Conservation (phyloP, 176 grass and related monocot genomes). For the Phoenix dactylifera region DNA sequence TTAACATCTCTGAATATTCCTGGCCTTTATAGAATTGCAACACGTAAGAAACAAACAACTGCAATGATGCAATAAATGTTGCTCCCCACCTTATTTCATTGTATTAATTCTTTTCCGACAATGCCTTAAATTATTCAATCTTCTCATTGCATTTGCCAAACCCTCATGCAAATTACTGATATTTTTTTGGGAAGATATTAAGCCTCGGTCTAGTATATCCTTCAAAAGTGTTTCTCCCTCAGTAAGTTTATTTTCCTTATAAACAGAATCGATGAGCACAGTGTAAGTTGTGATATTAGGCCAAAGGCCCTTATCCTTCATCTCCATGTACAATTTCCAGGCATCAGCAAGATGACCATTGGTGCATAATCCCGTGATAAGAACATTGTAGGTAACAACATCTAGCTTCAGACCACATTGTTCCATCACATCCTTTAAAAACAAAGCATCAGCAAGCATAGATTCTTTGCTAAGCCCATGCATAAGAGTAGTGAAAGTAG, state of each 20-base stretch:
- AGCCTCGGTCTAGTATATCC: conserved; percentile 55
- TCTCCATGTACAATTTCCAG: conserved; percentile 62
- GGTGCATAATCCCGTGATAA: conserved; percentile 72
- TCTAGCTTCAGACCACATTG: conserved; percentile 51
- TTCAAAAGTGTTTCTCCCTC: conserved; percentile 46
- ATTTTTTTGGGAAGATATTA: conserved; percentile 39
- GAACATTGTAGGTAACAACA: conserved; percentile 76
- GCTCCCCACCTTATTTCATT: too few species aligned
- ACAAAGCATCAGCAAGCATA: conserved; percentile 63
- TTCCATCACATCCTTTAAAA: conserved; percentile 64
- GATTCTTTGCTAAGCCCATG: conserved; percentile 72
- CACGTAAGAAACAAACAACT: too few species aligned
- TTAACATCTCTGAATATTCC: too few species aligned
- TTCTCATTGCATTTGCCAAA: conserved; percentile 46
- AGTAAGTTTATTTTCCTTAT: conserved; percentile 27
- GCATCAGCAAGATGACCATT: conserved; percentile 42
- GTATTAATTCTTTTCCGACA: conserved; percentile 19
- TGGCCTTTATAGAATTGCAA: too few species aligned
- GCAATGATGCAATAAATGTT: too few species aligned
- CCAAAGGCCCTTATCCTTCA: conserved; percentile 52
- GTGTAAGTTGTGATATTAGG: conserved; percentile 70
- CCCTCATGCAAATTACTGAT: conserved; percentile 30
- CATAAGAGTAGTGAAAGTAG: conserved; percentile 91
- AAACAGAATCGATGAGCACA: conserved; percentile 47
- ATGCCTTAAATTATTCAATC: conserved; percentile 68